Base-by-base conservation (phyloP, 2,329 filamentous ascomycete genomes). In the Fusarium chlamydosporum region DNA sequence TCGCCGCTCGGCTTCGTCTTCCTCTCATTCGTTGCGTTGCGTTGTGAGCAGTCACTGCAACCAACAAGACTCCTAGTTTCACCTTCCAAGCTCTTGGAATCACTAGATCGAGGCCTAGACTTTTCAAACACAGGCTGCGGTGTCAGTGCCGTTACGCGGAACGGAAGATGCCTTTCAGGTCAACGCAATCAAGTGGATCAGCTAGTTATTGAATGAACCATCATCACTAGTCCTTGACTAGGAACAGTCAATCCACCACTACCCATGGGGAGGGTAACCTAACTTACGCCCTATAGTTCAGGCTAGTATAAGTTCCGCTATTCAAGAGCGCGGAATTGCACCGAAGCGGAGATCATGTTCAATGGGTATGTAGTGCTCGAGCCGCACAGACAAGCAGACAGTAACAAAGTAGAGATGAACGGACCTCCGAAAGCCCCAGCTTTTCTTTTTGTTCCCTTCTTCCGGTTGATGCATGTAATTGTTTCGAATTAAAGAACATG, bases 391-490 rank as follows among this genome's bases (percentile, higher is more conserved):
- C 15, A 34, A 7, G 15, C 8, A 29, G 26, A 27, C n/a, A 29
- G 40, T 42, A n/a, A 15, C 42, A 20, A 8, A 20, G 18, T 26
- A 34, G 15, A 5, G 9, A 46, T 31, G 45, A 13, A 41, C 18
- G 50, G 37, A 43, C 29, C 27, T 37, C 50, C 26, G 20, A 4
- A 23, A 46, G 40, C 43, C 34, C 38, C 27, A 31, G 41, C 34
- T 57, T 26, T 50, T 31, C 11, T 7, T 12, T 20, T 8, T 26
- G 4, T 34, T 38, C 6, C 7, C 16, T 42, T 20, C 48, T 43
- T 50, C 56, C 48, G 40, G 27, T 31, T n/a, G 54, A n/a, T 52
- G 56, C 71, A 73, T 72, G 68, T 73, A 68, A 73, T 61, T 50
- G 38, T 51, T 48, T 65, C 51, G 43, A 51, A 23, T 35, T 55